Base-by-base conservation (phyloP, 202 grass and related monocot genomes). In the Tripidium arundinaceum region DNA sequence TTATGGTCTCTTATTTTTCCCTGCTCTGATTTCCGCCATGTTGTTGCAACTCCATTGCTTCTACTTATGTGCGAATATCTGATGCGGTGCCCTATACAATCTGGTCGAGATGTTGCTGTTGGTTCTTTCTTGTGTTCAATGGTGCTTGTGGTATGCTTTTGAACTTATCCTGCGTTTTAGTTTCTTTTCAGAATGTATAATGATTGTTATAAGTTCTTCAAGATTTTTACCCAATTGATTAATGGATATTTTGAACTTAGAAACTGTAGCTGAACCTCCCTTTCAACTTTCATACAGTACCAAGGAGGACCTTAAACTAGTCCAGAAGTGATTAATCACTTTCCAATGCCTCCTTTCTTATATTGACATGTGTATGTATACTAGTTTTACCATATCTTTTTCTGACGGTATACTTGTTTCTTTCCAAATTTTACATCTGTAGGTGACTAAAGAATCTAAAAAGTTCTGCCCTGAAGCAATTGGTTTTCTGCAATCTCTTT, bases 1-100 rank as follows among this genome's bases (percentile, higher is more conserved):
- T 75, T 98, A 47, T 98, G 95, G 95, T 93, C 92, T 71, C 85
- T 98, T 43, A 91, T 88, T 90, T 98, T 95, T 59, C 95, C 95
- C 11, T 89, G 86, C 77, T 93, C 92, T 5, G 95, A 98, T 66
- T 95, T 91, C 82, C 92, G 92, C 43, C 95, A 95, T 81, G 89
- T 83, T 25, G 95, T 98, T 24, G 85, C 84, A 86, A 98, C 95
- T 81, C 90, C 95, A 43, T 75, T 89, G 87, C 90, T 98, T 78
- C 79, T 98, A 27, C 81, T 98, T 63, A 89, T 91, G 76, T 98
- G 88, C 0, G 92, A 98, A 86, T 98, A 91, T 87, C 81, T 98
- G 73, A 95, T 98, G 92, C 88, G 92, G 29, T 98, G 90, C 77
- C 92, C 88, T 42, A 88, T 98, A 82, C 88, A 93, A 58, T 93